Conservation (phyloP, 495 filamentous ascomycete species). For the Jackrogersella multiformis region DNA sequence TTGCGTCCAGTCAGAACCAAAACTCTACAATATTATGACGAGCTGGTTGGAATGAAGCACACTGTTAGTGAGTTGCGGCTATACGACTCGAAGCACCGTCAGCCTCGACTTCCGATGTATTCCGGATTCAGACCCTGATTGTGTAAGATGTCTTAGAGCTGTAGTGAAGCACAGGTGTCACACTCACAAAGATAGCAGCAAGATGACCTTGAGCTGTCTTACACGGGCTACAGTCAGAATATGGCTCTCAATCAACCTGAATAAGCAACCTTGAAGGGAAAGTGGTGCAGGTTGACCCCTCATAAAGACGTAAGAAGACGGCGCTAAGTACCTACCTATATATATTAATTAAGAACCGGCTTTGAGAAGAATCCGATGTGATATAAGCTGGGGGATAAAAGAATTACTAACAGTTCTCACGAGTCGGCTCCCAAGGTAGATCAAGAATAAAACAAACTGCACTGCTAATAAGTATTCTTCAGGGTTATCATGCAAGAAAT, state of each 20-base stretch:
- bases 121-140: background rate
- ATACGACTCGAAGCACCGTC: background rate
- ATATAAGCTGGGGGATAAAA: background rate
- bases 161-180: background rate
- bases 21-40: background rate
- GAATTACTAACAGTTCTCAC: background rate
- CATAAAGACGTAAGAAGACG: background rate
- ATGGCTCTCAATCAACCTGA: background rate
- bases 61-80: background rate
- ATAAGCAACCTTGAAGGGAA: background rate
- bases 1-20: slow-evolving; percentile 18
- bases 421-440: background rate
- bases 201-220: background rate
- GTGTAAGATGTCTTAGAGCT: background rate
- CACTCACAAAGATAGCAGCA: background rate
- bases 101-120: background rate
- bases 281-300: background rate
- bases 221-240: background rate
- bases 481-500: background rate
- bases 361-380: background rate
- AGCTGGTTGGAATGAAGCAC: background rate
- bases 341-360: background rate
- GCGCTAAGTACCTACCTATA: too few species aligned
- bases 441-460: background rate
- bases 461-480: too few species aligned